These are phyloP conservation scores for Podospora pseudoanserina DNA, from an alignment of 495 filamentous ascomycete species.

Conservation along the genomic window DNA sequence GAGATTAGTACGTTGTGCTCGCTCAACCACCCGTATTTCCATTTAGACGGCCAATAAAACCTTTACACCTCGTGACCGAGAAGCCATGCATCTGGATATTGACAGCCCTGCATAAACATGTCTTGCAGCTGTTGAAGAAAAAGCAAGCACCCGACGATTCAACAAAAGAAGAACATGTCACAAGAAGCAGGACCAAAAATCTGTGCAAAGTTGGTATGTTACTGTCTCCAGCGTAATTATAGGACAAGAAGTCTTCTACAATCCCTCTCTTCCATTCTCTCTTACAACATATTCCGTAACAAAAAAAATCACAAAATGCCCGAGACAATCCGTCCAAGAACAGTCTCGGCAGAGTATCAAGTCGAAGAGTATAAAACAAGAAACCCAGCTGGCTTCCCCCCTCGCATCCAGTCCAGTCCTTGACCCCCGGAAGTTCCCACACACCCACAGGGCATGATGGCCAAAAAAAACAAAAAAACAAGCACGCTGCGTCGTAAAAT, in stretches of 20 bases:
- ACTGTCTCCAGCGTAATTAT: constrained; percentile 29
- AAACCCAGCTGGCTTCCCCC: constrained; percentile 1
- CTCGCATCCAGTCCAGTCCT: background rate
- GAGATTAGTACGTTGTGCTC: background rate
- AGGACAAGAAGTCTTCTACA: constrained; percentile 25
- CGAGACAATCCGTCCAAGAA: constrained; percentile 15
- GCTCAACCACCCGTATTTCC: background rate
- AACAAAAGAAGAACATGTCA: background rate
- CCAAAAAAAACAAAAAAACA: constrained; percentile 17
- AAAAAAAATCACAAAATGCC: constrained; percentile 24
- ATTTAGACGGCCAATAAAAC: background rate
- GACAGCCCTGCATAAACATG: background rate
- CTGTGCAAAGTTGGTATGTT: constrained; percentile 31
- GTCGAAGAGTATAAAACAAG: constrained; percentile 22
- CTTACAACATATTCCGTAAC: background rate
- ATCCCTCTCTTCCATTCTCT: constrained; percentile 12
- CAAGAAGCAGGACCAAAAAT: background rate
- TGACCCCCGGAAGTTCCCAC: background rate
- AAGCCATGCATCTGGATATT: background rate
- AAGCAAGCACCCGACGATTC: background rate
- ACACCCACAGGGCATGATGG: constrained; percentile 18
- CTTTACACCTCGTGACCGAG: background rate
- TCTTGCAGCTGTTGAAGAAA: background rate
- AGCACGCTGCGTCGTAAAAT: constrained; percentile 8
- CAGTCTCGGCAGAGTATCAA: constrained; percentile 27